phyloP scores from a whole-genome alignment of 2,329 filamentous ascomycete genomes.

The Trichoderma arundinaceum region DNA sequence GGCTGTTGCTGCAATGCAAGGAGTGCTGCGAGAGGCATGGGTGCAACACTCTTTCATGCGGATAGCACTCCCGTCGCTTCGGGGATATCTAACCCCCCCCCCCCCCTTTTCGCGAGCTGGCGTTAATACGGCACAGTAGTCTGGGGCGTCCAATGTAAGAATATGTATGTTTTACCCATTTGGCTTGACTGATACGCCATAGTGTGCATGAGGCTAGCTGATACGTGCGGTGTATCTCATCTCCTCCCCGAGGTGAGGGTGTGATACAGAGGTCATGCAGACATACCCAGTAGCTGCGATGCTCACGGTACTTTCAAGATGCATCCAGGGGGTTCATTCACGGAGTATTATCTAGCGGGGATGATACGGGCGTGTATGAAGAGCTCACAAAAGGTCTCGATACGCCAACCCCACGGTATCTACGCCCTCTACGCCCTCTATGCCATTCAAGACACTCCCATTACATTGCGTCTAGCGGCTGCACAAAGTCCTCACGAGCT shows the following conservation, averaged over 20 bases:
- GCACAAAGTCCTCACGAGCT: background rate
- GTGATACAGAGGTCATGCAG: background rate
- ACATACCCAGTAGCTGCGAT: background rate
- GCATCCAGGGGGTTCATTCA: background rate
- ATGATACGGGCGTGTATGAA: background rate
- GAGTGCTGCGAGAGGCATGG: background rate
- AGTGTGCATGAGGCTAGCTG: background rate
- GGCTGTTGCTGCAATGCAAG: background rate
- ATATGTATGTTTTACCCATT: constrained; percentile 9
- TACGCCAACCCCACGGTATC: background rate
- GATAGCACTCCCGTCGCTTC: constrained; percentile 1
- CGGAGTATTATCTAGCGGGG: background rate
- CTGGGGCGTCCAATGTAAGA: background rate
- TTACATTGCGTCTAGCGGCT: background rate
- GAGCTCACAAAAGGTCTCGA: no score
- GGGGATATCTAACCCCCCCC: background rate
- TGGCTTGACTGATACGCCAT: background rate
- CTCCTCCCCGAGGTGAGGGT: background rate
- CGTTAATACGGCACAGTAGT: background rate
- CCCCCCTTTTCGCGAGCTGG: background rate
- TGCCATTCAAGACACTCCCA: background rate
- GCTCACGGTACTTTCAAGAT: background rate
- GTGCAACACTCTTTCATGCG: background rate
- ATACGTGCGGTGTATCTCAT: background rate
- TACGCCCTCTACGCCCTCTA: background rate